phyloP scores from a whole-genome alignment of 2,329 filamentous ascomycete species.

The Geosmithia morbida region DNA sequence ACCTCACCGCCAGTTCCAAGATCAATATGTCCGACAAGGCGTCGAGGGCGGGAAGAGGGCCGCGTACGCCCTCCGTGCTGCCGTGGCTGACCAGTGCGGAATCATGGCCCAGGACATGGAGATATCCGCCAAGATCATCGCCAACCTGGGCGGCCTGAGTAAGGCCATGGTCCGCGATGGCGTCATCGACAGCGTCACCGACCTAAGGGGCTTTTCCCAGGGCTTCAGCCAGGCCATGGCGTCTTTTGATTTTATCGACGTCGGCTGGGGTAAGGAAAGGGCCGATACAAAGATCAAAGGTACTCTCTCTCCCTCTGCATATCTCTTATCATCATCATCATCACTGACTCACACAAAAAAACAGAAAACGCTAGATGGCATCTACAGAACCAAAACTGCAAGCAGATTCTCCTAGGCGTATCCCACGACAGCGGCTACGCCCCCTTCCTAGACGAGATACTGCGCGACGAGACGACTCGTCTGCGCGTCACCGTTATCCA shows the following conservation, averaged over 20 bases:
- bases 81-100: slow-evolving; percentile 30
- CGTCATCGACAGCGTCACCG: slow-evolving; percentile 24
- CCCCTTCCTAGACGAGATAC: slow-evolving; percentile 40
- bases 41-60: slow-evolving; percentile 39
- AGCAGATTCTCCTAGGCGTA: slow-evolving; percentile 44
- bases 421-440: slow-evolving; percentile 48
- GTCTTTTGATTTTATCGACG: slow-evolving; percentile 49
- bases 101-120: slow-evolving; percentile 30
- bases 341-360: no score
- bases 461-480: slow-evolving; percentile 25
- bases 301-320: slow-evolving; percentile 8
- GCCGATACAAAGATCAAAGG: slow-evolving; percentile 47
- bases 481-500: slow-evolving; percentile 38
- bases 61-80: slow-evolving; percentile 31
- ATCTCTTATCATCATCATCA: background rate
- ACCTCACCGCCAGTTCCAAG: slow-evolving; percentile 34
- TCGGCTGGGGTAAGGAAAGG: slow-evolving; percentile 43
- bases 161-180: slow-evolving; percentile 34
- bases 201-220: slow-evolving; percentile 39
- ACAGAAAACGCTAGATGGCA: slow-evolving; percentile 40
- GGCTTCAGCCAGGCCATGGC: slow-evolving; percentile 46
- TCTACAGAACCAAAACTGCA: slow-evolving; percentile 45
- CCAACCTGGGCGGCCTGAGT: slow-evolving; percentile 35
- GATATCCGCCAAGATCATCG: slow-evolving; percentile 40
- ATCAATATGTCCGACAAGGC: slow-evolving; percentile 37